Conservation (phyloP, 2,329 filamentous ascomycete species). For the Alternaria sp. region DNA sequence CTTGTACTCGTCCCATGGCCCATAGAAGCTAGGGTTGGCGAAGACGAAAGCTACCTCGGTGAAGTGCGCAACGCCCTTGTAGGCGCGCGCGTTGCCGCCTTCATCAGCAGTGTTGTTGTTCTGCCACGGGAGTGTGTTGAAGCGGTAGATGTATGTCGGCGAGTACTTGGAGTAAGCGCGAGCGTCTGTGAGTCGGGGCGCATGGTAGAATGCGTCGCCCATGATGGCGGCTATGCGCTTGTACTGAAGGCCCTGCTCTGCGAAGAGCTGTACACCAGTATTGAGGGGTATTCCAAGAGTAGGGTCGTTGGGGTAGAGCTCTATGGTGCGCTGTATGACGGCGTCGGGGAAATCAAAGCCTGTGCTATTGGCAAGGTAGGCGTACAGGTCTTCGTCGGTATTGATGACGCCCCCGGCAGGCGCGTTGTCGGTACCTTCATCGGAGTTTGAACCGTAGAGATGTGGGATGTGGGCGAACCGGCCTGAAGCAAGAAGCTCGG, state of each 20-base stretch:
- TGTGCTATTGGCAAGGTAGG: constrained; percentile 46
- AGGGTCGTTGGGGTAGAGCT: constrained; percentile 49
- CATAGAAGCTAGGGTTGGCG: constrained; percentile 52
- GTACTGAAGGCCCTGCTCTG: constrained; percentile 56
- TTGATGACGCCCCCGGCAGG: constrained; percentile 63
- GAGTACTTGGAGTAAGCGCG: constrained; percentile 59
- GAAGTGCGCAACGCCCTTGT: constrained; percentile 64
- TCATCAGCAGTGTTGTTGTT: constrained; percentile 45
- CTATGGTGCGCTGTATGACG: constrained; percentile 45
- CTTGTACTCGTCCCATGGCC: constrained; percentile 52
- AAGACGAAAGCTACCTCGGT: constrained; percentile 60
- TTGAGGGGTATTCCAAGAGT: constrained; percentile 46
- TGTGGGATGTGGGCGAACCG: constrained; percentile 71
- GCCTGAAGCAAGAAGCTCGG: constrained; percentile 64
- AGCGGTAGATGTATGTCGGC: constrained; percentile 68
- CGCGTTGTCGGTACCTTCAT: constrained; percentile 70
- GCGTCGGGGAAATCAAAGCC: constrained; percentile 44
- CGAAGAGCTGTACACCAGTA: constrained; percentile 43
- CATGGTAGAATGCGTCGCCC: constrained; percentile 67
- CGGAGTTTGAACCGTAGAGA: constrained; percentile 69
- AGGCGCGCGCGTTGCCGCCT: constrained; percentile 55
- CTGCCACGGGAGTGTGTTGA: constrained; percentile 59
- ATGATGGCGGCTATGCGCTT: constrained; percentile 62
- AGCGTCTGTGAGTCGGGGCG: constrained; percentile 57
- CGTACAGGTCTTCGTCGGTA: constrained; percentile 61